A percentile compares a stretch with the other conserved stretches of the same genome.
Conservation (phyloP, 768 basidiomycete genomes). For the Collybia sp. region DNA sequence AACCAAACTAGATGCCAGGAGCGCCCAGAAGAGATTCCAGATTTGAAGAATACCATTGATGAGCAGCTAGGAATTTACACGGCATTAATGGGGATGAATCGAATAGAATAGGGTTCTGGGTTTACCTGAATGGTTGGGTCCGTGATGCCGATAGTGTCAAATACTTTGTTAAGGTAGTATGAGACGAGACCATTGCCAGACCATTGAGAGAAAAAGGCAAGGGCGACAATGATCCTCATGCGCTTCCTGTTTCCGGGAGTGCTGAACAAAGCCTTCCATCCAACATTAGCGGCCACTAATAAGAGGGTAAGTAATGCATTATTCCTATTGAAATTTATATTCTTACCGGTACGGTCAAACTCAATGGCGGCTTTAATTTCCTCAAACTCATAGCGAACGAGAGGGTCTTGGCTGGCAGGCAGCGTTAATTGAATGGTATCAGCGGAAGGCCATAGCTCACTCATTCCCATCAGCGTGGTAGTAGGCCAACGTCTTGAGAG, state of each 20-base stretch:
- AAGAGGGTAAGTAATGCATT: neutral
- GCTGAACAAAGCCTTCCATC: conserved; percentile 64
- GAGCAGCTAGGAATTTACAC: conserved; percentile 47
- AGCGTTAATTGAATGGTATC: neutral
- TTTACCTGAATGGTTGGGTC: conserved; percentile 42
- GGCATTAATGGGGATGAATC: neutral
- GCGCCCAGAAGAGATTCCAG: conserved; percentile 70
- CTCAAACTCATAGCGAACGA: conserved; percentile 69
- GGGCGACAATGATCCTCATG: conserved; percentile 68
- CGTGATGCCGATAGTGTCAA: conserved; percentile 64
- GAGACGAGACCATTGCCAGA: conserved; percentile 83
- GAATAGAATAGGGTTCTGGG: conserved; percentile 10
- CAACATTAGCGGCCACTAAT: conserved; percentile 49
- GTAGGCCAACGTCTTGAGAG: conserved; percentile 66
- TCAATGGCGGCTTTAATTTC: conserved; percentile 80
- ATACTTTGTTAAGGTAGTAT: conserved; percentile 75
- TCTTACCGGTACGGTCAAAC: conserved; percentile 47
- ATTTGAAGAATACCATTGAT: conserved; percentile 86
- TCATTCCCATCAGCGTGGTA: conserved; percentile 79
- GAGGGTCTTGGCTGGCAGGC: conserved; percentile 45
- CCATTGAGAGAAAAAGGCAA: conserved; percentile 86
- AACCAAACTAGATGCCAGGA: conserved; percentile 52
- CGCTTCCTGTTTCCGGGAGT: conserved; percentile 73
- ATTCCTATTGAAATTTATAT: neutral
- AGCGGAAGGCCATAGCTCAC: conserved; percentile 22